A percentile compares a stretch with the other conserved stretches of the same genome.
These are phyloP conservation scores for Mycosphaerelloides madeirae DNA, from an alignment of 2,329 filamentous ascomycete species.

Conservation along the genomic window DNA sequence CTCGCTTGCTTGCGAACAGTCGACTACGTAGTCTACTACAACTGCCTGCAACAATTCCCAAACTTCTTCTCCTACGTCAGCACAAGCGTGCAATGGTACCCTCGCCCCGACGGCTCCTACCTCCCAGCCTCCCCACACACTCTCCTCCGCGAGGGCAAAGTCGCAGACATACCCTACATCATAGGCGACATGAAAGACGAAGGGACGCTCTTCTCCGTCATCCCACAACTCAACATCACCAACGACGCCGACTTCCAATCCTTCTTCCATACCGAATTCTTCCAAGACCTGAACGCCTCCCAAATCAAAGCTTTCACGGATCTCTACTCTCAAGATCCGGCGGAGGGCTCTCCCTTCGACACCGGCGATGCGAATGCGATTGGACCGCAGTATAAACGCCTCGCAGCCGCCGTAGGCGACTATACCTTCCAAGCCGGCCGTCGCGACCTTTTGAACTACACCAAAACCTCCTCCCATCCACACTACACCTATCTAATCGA, in stretches of 20 bases:
- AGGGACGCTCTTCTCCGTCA: constrained; percentile 1
- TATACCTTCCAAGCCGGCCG: constrained; percentile 55
- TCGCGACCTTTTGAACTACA: constrained; percentile 7
- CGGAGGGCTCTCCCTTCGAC: constrained; percentile 66
- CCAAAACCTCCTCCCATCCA: neutral
- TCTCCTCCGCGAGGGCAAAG: constrained; percentile 5
- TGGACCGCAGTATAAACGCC: constrained; percentile 71
- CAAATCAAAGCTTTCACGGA: constrained; percentile 23
- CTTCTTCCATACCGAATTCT: constrained; percentile 15
- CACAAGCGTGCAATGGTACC: constrained; percentile 4
- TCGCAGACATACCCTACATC: constrained; percentile 10
- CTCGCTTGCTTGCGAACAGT: constrained; percentile 48
- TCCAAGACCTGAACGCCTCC: constrained; percentile 55
- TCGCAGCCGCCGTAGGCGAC: constrained; percentile 68
- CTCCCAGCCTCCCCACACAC: constrained; percentile 6
- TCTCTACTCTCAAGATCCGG: constrained; percentile 37
- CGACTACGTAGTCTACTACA: constrained; percentile 37
- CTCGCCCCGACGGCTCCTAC: constrained; percentile 8
- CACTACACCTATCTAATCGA: constrained; percentile 3
- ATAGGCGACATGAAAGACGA: constrained; percentile 13
- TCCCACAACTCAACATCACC: constrained; percentile 9
- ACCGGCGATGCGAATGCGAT: constrained; percentile 63
- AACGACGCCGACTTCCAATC: constrained; percentile 6
- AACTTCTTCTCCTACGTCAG: constrained; percentile 9
- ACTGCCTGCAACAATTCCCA: constrained; percentile 6